Conservation (phyloP, 805 yeast species). For the Myxozyma neotropica region DNA sequence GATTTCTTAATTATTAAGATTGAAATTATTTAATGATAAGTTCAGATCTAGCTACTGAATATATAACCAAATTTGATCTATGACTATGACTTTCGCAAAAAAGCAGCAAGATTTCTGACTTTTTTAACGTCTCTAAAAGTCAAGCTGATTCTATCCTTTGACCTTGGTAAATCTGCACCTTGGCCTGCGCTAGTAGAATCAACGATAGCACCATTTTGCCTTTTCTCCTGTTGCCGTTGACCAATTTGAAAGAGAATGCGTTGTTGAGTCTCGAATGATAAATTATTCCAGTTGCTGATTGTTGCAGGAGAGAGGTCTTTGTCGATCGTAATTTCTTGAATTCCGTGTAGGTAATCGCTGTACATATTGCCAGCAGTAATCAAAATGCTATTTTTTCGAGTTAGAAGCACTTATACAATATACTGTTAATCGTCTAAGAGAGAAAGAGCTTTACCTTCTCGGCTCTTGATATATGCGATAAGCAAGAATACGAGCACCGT, state of each 20-base stretch:
- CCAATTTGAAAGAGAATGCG: not conserved
- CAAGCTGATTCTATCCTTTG: conserved; percentile 20
- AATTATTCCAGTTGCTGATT: conserved; percentile 23
- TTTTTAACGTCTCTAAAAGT: conserved; percentile 31
- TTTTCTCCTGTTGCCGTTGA: not conserved
- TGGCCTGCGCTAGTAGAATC: not conserved
- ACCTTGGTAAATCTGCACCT: conserved; percentile 12
- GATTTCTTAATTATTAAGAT: too few species aligned
- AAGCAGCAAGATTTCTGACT: conserved; percentile 18
- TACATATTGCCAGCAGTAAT: conserved; percentile 25
- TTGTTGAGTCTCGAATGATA: conserved; percentile 12
- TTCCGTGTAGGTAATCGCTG: conserved; percentile 27
- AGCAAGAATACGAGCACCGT: conserved; percentile 5
- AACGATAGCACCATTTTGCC: not conserved
- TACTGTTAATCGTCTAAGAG: not conserved
- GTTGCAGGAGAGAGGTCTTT: conserved; percentile 11
- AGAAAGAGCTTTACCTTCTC: conserved; percentile 13
- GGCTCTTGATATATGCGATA: conserved; percentile 32
- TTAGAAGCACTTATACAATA: not conserved
- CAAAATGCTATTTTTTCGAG: conserved; percentile 18
- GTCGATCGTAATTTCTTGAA: conserved; percentile 21
- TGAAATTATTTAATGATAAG: too few species aligned
- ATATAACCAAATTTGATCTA: not conserved
- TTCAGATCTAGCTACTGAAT: too few species aligned
- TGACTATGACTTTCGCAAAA: not conserved